phyloP scores from a whole-genome alignment of 1,284 basidiomycete species.

The Malassezia pachydermatis region DNA sequence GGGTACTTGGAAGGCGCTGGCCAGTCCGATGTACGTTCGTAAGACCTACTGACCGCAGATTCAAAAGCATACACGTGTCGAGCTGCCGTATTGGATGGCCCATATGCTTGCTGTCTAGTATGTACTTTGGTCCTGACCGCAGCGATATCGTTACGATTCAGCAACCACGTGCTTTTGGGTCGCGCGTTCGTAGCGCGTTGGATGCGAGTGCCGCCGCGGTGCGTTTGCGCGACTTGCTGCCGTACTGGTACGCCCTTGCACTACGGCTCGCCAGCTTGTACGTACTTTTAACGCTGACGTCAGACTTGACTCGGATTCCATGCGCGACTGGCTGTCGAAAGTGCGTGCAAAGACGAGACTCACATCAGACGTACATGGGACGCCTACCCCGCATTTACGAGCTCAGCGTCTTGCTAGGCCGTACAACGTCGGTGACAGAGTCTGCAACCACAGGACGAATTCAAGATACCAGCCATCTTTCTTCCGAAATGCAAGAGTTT shows the following conservation, averaged over 20 bases:
- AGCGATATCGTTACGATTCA: conserved; percentile 37
- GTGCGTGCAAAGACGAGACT: conserved; percentile 5
- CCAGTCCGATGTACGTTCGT: conserved; percentile 18
- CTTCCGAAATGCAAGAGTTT: conserved; percentile 16
- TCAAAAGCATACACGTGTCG: conserved; percentile 32
- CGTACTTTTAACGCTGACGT: conserved; percentile 3
- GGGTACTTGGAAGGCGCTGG: conserved; percentile 36
- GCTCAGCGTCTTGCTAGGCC: conserved; percentile 21
- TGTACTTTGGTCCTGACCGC: conserved; percentile 6
- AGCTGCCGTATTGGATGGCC: conserved; percentile 45
- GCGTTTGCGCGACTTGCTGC: conserved; percentile 31
- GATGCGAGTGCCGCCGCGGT: conserved; percentile 38
- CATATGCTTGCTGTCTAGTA: conserved; percentile 39
- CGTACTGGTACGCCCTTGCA: conserved; percentile 43
- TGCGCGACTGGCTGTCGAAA: conserved; percentile 27
- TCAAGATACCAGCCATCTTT: background rate
- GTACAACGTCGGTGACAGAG: background rate
- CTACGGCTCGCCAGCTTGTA: conserved; percentile 34
- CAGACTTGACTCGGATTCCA: conserved; percentile 34
- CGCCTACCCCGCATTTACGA: conserved; percentile 34
- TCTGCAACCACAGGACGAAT: background rate
- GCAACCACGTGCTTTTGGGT: conserved; percentile 34
- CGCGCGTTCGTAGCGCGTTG: conserved; percentile 36
- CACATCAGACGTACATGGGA: conserved; percentile 29
- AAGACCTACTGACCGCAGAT: conserved; percentile 22